A percentile compares a stretch with the other conserved stretches of the same genome.
phyloP scores from a whole-genome alignment of 1,139 yeast genomes.

The Kodamaea suecica region DNA sequence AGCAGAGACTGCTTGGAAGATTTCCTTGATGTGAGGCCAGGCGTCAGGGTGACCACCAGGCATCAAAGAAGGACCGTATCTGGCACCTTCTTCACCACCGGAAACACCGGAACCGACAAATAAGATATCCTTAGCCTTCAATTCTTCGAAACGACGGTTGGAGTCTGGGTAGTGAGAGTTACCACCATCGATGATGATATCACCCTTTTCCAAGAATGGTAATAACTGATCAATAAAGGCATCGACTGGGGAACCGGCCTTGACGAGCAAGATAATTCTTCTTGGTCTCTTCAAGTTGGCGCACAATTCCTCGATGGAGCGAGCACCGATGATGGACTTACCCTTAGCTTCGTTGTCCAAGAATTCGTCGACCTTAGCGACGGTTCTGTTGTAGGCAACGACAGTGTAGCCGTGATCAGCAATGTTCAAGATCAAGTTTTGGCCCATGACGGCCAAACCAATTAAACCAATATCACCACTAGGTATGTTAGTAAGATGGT shows the following conservation, averaged over 20 bases:
- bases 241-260: conserved; percentile 97
- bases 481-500: conserved; percentile 25
- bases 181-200: conserved; percentile 99
- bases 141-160: conserved; percentile 92
- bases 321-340: conserved; percentile 86
- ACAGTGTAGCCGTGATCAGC: conserved; percentile 98
- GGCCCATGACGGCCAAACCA: conserved; percentile 99
- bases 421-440: conserved; percentile 93
- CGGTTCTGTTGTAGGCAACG: conserved; percentile 98
- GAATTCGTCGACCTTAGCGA: conserved; percentile 90
- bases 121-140: conserved; percentile 80
- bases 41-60: conserved; percentile 99
- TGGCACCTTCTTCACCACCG: conserved; percentile 99
- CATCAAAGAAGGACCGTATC: conserved; percentile 98
- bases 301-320: conserved; percentile 82
- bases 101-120: conserved; percentile 99
- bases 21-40: conserved; percentile 97
- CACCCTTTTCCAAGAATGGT: conserved; percentile 93
- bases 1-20: conserved; percentile 95
- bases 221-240: conserved; percentile 81
- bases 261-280: conserved; percentile 88
- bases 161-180: conserved; percentile 99
- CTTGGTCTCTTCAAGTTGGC: conserved; percentile 95
- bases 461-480: conserved; percentile 98
- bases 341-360: conserved; percentile 95